phyloP scores from a whole-genome alignment of 1,284 basidiomycete genomes.

The Moesziomyces sp. region DNA sequence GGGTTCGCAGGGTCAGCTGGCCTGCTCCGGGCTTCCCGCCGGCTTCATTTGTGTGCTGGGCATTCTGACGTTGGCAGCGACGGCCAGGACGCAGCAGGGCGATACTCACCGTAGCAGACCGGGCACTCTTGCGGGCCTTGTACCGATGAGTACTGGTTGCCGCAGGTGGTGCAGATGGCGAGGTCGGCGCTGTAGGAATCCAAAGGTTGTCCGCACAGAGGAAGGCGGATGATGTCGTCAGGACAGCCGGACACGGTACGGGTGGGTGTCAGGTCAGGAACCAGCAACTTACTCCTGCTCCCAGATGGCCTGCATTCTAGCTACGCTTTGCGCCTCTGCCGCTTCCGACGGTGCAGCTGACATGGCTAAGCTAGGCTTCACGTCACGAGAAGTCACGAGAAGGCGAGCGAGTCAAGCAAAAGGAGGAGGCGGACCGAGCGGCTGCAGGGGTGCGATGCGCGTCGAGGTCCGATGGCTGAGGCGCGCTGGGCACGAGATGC shows the following conservation, averaged over 20 bases:
- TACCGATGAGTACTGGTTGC: constrained; percentile 21
- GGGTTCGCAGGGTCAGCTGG: neutral
- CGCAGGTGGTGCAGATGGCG: constrained; percentile 39
- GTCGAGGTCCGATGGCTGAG: no score
- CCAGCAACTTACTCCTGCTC: constrained; percentile 27
- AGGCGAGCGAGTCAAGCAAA: neutral
- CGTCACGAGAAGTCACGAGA: no score
- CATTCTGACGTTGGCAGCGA: no score
- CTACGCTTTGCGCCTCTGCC: neutral
- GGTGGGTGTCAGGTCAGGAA: no score
- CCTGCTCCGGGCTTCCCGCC: no score
- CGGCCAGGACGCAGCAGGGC: no score
- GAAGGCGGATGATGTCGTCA: neutral
- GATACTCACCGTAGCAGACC: constrained; percentile 34
- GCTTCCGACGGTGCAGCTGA: neutral
- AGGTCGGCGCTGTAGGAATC: constrained; percentile 26
- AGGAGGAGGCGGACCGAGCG: neutral
- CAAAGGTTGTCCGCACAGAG: neutral
- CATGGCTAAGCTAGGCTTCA: neutral
- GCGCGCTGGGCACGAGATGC: no score
- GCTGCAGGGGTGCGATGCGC: neutral
- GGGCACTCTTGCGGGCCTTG: constrained; percentile 27
- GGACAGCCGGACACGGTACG: no score
- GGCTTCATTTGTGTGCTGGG: no score
- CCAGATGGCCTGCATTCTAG: constrained; percentile 19